Conservation (phyloP, 2,329 filamentous ascomycete species). For the Botrytis aclada region DNA sequence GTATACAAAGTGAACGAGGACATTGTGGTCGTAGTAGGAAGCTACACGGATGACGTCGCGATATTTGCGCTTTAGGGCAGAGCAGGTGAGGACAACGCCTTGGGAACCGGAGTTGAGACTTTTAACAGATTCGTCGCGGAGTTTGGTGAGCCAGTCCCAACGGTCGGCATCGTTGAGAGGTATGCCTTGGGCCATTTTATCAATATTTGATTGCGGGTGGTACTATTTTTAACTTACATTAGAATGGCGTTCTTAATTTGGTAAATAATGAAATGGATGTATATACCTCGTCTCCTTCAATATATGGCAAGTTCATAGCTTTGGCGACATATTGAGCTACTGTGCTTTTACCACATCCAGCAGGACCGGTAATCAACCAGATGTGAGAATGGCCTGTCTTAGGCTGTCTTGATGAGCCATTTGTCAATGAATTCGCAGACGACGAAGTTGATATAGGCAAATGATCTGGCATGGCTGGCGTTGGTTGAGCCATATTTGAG, state of each 20-base stretch:
- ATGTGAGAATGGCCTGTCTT: slow-evolving; percentile 57
- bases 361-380: slow-evolving; percentile 76
- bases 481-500: slow-evolving; percentile 30
- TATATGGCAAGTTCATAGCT: slow-evolving; percentile 63
- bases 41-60: slow-evolving; percentile 85
- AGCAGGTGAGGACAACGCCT: slow-evolving; percentile 94
- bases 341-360: slow-evolving; percentile 77
- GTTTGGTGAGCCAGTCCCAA: slow-evolving; percentile 90
- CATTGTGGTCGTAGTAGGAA: slow-evolving; percentile 67
- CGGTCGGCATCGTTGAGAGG: slow-evolving; percentile 90
- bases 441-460: slow-evolving; percentile 28
- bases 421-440: slow-evolving; percentile 24
- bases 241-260: background rate
- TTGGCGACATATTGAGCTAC: slow-evolving; percentile 64
- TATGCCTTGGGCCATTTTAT: slow-evolving; percentile 83
- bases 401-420: slow-evolving; percentile 26
- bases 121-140: slow-evolving; percentile 65
- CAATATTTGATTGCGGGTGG: slow-evolving; percentile 73
- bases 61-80: slow-evolving; percentile 94
- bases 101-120: slow-evolving; percentile 52
- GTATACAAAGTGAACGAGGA: slow-evolving; percentile 91
- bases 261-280: background rate
- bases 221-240: slow-evolving; percentile 49
- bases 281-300: slow-evolving; percentile 73
- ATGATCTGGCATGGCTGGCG: slow-evolving; percentile 30